Evolutionary conservation across 495 filamentous ascomycete species (phyloP).

Genomic region (Aspergillus cristatus): DNA sequence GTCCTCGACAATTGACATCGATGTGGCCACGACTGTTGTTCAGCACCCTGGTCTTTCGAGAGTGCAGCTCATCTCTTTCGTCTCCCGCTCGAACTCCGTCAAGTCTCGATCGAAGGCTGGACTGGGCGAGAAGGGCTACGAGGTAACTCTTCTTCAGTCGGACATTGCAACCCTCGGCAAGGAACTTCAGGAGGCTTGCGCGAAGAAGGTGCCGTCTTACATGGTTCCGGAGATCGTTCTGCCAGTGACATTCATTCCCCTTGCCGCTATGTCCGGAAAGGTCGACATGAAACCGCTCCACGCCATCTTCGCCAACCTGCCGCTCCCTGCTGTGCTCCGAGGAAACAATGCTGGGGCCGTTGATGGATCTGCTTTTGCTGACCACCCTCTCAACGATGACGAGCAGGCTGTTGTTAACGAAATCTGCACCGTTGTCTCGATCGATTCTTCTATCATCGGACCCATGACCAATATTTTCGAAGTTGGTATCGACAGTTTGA

Average conservation of each 20-base stretch:
- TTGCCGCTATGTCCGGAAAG: constrained; percentile 38
- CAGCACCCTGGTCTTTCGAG: constrained; percentile 34
- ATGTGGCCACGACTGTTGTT: constrained; percentile 32
- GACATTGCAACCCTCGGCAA: constrained; percentile 14
- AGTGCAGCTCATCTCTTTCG: constrained; percentile 35
- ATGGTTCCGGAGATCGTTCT: constrained; percentile 47
- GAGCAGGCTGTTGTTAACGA: constrained; percentile 15
- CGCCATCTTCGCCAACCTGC: constrained; percentile 15
- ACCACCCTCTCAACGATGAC: constrained; percentile 9
- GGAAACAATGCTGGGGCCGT: constrained; percentile 7
- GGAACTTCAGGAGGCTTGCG: constrained; percentile 27
- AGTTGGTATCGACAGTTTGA: constrained; percentile 28
- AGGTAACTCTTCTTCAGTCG: constrained; percentile 12
- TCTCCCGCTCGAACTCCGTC: constrained; percentile 21
- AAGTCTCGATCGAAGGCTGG: constrained; percentile 8
- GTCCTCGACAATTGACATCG: constrained; percentile 20
- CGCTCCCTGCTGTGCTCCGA: constrained; percentile 12
- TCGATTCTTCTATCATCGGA: constrained; percentile 33
- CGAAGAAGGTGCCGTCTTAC: constrained; percentile 38
- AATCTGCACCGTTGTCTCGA: constrained; percentile 13
- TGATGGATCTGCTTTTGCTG: not conserved
- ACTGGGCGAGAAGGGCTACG: constrained; percentile 2
- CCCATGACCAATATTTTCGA: constrained; percentile 41
- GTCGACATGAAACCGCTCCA: constrained; percentile 39
- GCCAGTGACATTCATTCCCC: constrained; percentile 31